These are phyloP conservation scores for Candida krabiensis DNA, from an alignment of 805 yeast genomes.

Conservation along the genomic window DNA sequence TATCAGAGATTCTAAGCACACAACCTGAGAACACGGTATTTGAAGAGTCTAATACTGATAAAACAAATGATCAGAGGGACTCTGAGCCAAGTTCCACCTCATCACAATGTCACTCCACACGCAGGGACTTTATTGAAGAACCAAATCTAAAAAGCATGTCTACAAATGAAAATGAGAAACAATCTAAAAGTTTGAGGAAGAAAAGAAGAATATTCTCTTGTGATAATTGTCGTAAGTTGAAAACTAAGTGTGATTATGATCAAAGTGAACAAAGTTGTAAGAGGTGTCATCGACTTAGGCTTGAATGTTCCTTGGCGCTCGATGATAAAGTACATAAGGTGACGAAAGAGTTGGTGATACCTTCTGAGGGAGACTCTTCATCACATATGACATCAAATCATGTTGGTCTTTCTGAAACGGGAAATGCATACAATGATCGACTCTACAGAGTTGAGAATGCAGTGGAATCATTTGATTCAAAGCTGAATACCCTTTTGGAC, in stretches of 20 bases:
- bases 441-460: conserved; percentile 14
- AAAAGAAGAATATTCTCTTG: conserved; percentile 41
- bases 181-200: conserved; percentile 11
- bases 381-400: neutral
- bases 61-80: too few relatives aligned
- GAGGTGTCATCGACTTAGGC: conserved; percentile 47
- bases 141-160: neutral
- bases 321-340: conserved; percentile 1
- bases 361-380: neutral
- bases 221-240: conserved; percentile 51
- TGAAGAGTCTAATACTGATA: neutral
- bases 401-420: neutral
- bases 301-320: conserved; percentile 47
- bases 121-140: conserved; percentile 6
- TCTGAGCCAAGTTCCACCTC: too few relatives aligned
- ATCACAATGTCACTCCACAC: too few relatives aligned
- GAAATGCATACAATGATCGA: conserved; percentile 8
- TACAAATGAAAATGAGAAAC: conserved; percentile 1
- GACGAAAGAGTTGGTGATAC: neutral
- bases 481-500: conserved; percentile 15
- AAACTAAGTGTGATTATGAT: conserved; percentile 58
- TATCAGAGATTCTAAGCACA: conserved; percentile 20
- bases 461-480: conserved; percentile 17
- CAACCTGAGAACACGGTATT: neutral
- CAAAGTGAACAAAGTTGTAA: conserved; percentile 46